phyloP scores from a whole-genome alignment of 2,329 filamentous ascomycete genomes.

The Beauveria caledonica region DNA sequence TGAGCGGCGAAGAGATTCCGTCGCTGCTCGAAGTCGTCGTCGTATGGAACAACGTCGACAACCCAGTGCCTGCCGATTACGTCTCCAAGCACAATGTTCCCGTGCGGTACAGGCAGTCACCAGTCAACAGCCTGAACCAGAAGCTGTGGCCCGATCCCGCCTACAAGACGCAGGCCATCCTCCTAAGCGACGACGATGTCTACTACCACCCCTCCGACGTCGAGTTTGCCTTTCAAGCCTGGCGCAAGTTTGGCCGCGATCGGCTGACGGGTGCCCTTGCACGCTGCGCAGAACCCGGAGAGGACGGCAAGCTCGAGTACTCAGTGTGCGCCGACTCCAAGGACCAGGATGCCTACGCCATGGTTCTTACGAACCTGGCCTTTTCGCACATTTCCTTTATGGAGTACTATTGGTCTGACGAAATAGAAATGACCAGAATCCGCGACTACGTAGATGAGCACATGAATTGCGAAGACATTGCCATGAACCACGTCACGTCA shows the following conservation, averaged over 20 bases:
- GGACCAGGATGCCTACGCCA: conserved; percentile 27
- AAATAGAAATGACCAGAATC: conserved; percentile 22
- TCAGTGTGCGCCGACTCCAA: conserved; percentile 25
- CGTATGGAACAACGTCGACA: conserved; percentile 30
- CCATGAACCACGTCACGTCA: conserved; percentile 28
- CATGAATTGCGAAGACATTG: conserved; percentile 34
- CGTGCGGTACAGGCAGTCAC: conserved; percentile 26
- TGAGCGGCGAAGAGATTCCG: conserved; percentile 24
- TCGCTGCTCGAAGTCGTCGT: conserved; percentile 30
- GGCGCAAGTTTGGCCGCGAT: conserved; percentile 29
- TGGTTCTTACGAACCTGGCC: conserved; percentile 30
- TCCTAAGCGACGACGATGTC: conserved; percentile 32
- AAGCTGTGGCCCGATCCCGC: conserved; percentile 28
- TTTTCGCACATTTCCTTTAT: conserved; percentile 31
- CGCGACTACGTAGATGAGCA: conserved; percentile 29
- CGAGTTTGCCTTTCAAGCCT: conserved; percentile 32
- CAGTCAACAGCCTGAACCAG: conserved; percentile 29
- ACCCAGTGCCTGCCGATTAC: conserved; percentile 21
- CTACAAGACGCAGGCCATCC: conserved; percentile 30
- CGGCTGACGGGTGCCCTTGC: conserved; percentile 28
- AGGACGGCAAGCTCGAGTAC: conserved; percentile 23
- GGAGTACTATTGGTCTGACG: conserved; percentile 30
- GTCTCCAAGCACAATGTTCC: conserved; percentile 22
- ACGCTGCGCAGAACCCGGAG: conserved; percentile 24
- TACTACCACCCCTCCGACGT: conserved; percentile 30